Evolutionary conservation across 163 green algal species (phyloP), one percentile per base, ranked within the genome.

Genomic region (Chlorella variabilis): DNA sequence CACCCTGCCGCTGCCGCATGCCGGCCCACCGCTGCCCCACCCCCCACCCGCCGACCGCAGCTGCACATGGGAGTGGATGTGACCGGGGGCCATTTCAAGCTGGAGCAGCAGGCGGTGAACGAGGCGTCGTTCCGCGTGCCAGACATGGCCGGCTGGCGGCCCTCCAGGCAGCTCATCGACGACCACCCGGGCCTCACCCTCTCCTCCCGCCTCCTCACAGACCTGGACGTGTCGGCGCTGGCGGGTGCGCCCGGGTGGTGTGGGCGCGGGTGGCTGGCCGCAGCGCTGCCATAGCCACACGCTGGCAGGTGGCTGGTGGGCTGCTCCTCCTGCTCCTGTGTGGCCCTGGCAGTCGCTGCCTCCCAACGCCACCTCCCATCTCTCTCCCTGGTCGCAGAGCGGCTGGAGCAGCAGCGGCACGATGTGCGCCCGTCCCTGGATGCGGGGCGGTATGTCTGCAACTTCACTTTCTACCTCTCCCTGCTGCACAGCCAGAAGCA

Each of bases 361-460:
- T n/a, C n/a, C n/a, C n/a, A n/a, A n/a, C n/a, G n/a, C n/a, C n/a
- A n/a, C n/a, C n/a, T n/a, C n/a, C n/a, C n/a, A n/a, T n/a, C n/a
- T n/a, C n/a, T n/a, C n/a, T n/a, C n/a, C n/a, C n/a, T n/a, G n/a
- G n/a, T n/a, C n/a, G n/a, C n/a, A n/a, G n/a, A n/a, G n/a, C n/a
- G n/a, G n/a, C n/a, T n/a, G n/a, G n/a, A 6, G 41, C 29, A 27
- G 51, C 63, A 41, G 15, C 79, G 82, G 17, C 85, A 90, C 34
- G 63, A 88, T 18, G 80, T 83, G 54, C 20, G 59, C 0, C 49
- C 82, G 15, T 89, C 81, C 1, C 9, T 38, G 1, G 82, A 91
- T 65, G 88, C 90, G 1, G 90, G 90, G 0, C 79, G 90, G 33
- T 94, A 90, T 70, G 90, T 94, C 3, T 94, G 90, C 85, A 94